A percentile compares a stretch with the other conserved stretches of the same genome.
Conservation (phyloP, 2,329 filamentous ascomycete genomes). For the Fusarium ambrosium region DNA sequence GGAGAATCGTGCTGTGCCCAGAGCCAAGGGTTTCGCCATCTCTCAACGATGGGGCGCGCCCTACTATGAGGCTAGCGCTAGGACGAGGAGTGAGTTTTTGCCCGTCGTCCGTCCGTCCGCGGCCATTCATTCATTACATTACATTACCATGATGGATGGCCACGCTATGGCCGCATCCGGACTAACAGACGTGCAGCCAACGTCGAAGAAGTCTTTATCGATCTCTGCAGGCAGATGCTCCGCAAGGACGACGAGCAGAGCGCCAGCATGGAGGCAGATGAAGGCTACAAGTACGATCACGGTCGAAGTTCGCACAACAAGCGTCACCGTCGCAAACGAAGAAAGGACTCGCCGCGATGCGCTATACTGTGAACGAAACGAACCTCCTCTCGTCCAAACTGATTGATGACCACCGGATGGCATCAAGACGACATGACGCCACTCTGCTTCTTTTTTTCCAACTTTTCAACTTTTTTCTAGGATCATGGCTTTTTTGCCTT, state of each 20-base stretch:
- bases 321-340: constrained; percentile 48
- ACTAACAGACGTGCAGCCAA: constrained; percentile 68
- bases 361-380: constrained; percentile 57
- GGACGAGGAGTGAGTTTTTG: constrained; percentile 72
- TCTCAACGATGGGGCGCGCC: constrained; percentile 91
- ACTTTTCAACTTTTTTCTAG: constrained; percentile 11
- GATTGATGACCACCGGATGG: constrained; percentile 36
- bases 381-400: not conserved
- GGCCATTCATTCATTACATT: not conserved
- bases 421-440: constrained; percentile 19
- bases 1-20: constrained; percentile 83
- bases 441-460: constrained; percentile 19
- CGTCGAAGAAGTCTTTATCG: constrained; percentile 90
- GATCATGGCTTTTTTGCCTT: constrained; percentile 1
- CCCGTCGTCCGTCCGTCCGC: constrained; percentile 18
- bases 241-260: constrained; percentile 73
- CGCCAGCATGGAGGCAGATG: constrained; percentile 51
- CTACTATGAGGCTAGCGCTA: constrained; percentile 91
- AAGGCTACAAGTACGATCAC: constrained; percentile 59
- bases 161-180: constrained; percentile 26
- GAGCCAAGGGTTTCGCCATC: constrained; percentile 84
- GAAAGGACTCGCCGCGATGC: constrained; percentile 57
- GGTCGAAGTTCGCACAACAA: constrained; percentile 47
- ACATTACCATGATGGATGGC: constrained; percentile 9
- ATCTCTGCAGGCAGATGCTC: constrained; percentile 87